phyloP scores from a whole-genome alignment of 2,329 filamentous ascomycete species.

The Hypoxylon sp. region DNA sequence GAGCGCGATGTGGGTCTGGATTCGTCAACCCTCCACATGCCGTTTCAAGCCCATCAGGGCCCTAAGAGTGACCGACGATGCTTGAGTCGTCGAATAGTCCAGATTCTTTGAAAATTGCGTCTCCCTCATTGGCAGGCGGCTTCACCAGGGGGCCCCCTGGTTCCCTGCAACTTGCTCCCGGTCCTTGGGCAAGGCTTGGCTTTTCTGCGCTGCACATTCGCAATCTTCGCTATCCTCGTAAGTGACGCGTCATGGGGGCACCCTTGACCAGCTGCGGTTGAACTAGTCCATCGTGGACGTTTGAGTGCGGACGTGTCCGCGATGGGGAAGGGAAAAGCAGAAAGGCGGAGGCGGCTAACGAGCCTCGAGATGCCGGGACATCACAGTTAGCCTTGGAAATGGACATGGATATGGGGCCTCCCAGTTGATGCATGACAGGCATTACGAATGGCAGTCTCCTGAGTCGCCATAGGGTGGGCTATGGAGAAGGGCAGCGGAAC shows the following conservation, averaged over 20 bases:
- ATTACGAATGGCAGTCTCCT: slow-evolving; percentile 32
- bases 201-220: slow-evolving; percentile 23
- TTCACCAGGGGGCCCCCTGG: slow-evolving; percentile 7
- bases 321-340: slow-evolving; percentile 3
- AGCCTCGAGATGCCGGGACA: slow-evolving; percentile 11
- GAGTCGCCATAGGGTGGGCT: slow-evolving; percentile 12
- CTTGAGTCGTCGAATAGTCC: slow-evolving; percentile 35
- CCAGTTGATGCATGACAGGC: slow-evolving; percentile 20
- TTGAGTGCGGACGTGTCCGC: neutral
- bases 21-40: slow-evolving; percentile 34
- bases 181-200: slow-evolving; percentile 27
- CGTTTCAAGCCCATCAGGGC: slow-evolving; percentile 25
- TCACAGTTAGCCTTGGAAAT: neutral
- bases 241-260: slow-evolving; percentile 35
- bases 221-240: slow-evolving; percentile 26
- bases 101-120: slow-evolving; percentile 24
- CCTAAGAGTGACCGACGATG: slow-evolving; percentile 14
- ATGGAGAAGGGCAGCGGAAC: neutral
- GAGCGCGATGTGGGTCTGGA: slow-evolving; percentile 33
- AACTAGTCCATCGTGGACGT: slow-evolving; percentile 9
- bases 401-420: slow-evolving; percentile 2
- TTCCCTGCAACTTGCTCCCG: slow-evolving; percentile 10
- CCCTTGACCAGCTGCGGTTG: slow-evolving; percentile 11
- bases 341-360: neutral
- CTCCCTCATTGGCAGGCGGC: slow-evolving; percentile 15